Evolutionary conservation across 352 stramenopile genomes (phyloP), one percentile per base, ranked within the genome.

Genomic region (Phytophthora melonis): DNA sequence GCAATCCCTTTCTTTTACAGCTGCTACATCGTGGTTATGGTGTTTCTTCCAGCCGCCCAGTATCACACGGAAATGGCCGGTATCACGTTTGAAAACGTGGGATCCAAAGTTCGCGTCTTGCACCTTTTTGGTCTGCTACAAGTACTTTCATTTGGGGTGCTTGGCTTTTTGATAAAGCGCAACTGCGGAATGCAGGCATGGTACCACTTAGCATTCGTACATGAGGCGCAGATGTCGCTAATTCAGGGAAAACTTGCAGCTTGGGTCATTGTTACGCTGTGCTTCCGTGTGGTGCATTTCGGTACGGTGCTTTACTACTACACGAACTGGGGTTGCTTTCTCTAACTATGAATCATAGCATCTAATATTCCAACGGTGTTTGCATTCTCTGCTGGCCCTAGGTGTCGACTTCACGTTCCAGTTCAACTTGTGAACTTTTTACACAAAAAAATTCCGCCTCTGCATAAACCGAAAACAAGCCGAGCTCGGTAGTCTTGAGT

Each of bases 1-100:
- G 14, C 71, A n/a, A 70, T 83, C 27, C 77, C 77, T n/a, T 43
- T 81, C 5, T 27, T 81, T 18, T 80, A 77, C 39, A 58, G 58
- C 0, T 36, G 66, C 6, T 87, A 75, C 30, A 23, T 75, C 0
- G 14, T 59, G 3, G 62, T 71, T 3, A 36, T 79, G 23, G 53
- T 67, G 3, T 49, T 66, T 6, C n/a, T 85, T 7, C 71, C 78
- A 6, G 82, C 69, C 62, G 61, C 58, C 10, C 45, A 60, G 52
- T 82, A 77, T 43, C 76, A 83, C 54, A 66, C 59, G 1, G 67
- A 58, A 2, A 21, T 69, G 30, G 32, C 19, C 13, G 66, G 59
- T 10, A 39, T 74, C 5, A 74, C 60, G 0, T 30, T 18, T 32
- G 60, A 57, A 5, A 73, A 73, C 21, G 53, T 68, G 8, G 18